Percentiles rank a stretch among this genome's conserved stretches.
Evolutionary conservation across 179 eudicot species (phyloP).

Genomic region (Amaranthus tricolor): DNA sequence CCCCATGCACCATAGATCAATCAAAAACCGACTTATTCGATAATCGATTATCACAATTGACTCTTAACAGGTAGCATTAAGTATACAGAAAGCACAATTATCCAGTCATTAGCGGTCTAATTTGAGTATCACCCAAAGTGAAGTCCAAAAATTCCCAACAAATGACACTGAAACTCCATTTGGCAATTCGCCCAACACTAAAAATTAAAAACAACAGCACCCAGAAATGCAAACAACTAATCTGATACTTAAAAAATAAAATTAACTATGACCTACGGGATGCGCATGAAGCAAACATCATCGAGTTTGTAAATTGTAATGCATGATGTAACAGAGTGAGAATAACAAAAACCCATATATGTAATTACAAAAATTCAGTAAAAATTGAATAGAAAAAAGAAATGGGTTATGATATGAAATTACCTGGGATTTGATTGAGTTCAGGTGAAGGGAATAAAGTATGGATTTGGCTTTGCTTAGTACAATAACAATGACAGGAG

Average conservation of each 20-base stretch:
- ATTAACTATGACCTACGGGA: neutral
- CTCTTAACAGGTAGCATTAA: too few relatives aligned
- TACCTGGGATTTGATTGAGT: slow-evolving; percentile 4
- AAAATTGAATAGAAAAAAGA: neutral
- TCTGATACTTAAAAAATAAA: too few relatives aligned
- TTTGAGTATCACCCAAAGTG: neutral
- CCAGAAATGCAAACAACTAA: neutral
- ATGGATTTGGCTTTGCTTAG: neutral
- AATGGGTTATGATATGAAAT: neutral
- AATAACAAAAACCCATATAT: neutral
- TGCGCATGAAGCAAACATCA: neutral
- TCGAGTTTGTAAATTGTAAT: too few relatives aligned
- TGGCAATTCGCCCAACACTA: neutral
- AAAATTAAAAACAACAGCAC: neutral
- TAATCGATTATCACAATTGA: neutral
- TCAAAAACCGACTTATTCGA: neutral
- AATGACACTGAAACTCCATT: neutral
- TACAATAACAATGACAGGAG: neutral
- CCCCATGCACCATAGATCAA: neutral
- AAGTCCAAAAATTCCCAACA: neutral
- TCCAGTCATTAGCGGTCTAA: neutral
- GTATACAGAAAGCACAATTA: neutral
- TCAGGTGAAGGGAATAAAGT: neutral
- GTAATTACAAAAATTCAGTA: neutral
- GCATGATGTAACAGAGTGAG: neutral